These are phyloP conservation scores for Caloboletus firmus DNA, from an alignment of 1,284 basidiomycete genomes.

Conservation along the genomic window DNA sequence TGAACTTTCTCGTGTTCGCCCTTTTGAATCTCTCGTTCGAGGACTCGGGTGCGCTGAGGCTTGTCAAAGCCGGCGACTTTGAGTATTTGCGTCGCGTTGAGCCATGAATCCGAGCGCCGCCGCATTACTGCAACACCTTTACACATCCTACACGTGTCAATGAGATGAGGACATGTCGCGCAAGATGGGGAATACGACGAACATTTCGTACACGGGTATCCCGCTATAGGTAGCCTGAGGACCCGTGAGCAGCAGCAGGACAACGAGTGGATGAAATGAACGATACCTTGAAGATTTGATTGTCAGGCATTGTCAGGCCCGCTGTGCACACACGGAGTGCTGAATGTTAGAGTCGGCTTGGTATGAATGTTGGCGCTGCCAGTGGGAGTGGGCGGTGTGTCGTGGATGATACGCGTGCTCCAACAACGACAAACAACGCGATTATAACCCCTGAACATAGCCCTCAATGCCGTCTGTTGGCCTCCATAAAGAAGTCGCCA, in stretches of 20 bases:
- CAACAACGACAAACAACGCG: conserved; percentile 55
- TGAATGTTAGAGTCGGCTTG: not conserved
- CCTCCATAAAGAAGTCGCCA: not conserved
- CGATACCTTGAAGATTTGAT: conserved; percentile 75
- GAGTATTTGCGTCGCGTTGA: conserved; percentile 99
- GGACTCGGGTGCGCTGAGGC: conserved; percentile 94
- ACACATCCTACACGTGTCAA: conserved; percentile 72
- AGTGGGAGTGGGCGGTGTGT: conserved; percentile 20
- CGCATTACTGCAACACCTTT: conserved; percentile 98
- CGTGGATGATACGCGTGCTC: conserved; percentile 43
- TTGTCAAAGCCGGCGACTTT: conserved; percentile 99
- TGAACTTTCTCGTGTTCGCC: conserved; percentile 99
- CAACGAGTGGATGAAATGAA: conserved; percentile 11
- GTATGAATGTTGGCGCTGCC: conserved; percentile 18
- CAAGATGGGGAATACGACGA: conserved; percentile 40
- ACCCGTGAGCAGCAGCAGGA: conserved; percentile 7
- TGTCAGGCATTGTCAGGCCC: conserved; percentile 61
- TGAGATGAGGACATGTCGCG: conserved; percentile 36
- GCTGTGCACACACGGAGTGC: conserved; percentile 6
- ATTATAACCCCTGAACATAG: conserved; percentile 21
- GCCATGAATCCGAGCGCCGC: conserved; percentile 91
- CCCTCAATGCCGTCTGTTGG: not conserved
- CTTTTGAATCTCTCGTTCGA: conserved; percentile 98
- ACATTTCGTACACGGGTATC: conserved; percentile 87
- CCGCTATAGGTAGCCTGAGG: conserved; percentile 82